These are phyloP conservation scores for Trichoderma simmonsii DNA, from an alignment of 2,329 filamentous ascomycete genomes.

Conservation along the genomic window DNA sequence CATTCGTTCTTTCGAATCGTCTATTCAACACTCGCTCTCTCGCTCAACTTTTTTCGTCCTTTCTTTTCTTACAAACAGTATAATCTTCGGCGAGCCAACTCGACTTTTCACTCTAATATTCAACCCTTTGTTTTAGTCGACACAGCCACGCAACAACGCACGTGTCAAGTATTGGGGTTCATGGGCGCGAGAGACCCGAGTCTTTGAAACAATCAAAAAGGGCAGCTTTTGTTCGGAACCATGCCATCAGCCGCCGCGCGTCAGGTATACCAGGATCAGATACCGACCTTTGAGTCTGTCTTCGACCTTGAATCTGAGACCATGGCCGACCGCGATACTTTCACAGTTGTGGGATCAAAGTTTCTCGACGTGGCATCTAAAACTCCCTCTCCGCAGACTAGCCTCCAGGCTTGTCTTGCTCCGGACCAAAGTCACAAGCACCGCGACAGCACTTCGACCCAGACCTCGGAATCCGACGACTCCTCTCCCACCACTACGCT, in stretches of 20 bases:
- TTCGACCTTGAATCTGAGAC: constrained; percentile 62
- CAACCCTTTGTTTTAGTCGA: neutral
- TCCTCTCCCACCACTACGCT: constrained; percentile 94
- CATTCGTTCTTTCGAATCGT: constrained; percentile 24
- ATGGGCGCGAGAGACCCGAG: neutral
- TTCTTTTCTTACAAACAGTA: constrained; percentile 18
- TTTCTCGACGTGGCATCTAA: constrained; percentile 47
- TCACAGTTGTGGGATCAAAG: constrained; percentile 54
- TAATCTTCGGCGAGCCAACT: neutral
- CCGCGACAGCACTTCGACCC: constrained; percentile 73
- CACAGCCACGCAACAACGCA: neutral
- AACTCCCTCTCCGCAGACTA: constrained; percentile 36
- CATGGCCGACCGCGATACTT: constrained; percentile 51
- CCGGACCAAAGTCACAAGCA: constrained; percentile 62
- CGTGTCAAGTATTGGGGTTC: neutral
- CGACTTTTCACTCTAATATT: neutral
- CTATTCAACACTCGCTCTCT: constrained; percentile 17
- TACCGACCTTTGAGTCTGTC: constrained; percentile 74
- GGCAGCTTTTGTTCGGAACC: constrained; percentile 29
- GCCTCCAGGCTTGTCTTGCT: constrained; percentile 40
- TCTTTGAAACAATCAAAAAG: neutral
- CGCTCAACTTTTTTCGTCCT: constrained; percentile 17
- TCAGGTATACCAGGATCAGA: constrained; percentile 64
- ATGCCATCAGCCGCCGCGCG: constrained; percentile 63
- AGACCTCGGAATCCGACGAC: constrained; percentile 79